A percentile compares a stretch with the other conserved stretches of the same genome.
Conservation (phyloP, 2,329 filamentous ascomycete species). For the Colletotrichum sp. region DNA sequence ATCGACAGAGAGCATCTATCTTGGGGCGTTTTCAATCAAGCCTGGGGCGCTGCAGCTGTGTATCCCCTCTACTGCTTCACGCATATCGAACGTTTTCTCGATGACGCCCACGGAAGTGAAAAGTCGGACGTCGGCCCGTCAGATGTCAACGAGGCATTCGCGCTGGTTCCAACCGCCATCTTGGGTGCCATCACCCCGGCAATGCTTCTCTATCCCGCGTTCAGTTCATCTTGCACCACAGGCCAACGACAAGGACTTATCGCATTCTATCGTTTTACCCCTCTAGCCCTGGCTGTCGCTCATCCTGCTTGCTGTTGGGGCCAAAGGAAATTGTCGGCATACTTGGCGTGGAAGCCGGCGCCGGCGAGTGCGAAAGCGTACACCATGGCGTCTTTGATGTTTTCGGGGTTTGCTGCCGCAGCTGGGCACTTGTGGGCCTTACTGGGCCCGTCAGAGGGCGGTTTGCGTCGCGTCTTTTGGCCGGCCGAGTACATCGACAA, state of each 20-base stretch:
- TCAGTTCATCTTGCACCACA: background rate
- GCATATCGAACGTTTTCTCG: background rate
- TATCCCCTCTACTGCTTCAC: constrained; percentile 2
- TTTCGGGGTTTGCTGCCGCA: background rate
- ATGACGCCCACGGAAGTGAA: background rate
- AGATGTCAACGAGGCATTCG: background rate
- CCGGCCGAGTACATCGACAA: background rate
- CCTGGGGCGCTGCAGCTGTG: background rate
- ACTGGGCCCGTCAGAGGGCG: background rate
- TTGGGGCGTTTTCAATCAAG: background rate
- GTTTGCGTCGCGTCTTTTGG: background rate
- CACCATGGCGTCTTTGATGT: background rate
- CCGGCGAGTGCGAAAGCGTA: background rate
- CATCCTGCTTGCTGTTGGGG: background rate
- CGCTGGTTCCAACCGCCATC: background rate
- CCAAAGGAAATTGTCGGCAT: background rate
- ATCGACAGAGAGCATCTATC: background rate
- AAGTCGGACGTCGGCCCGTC: background rate
- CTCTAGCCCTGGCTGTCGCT: background rate
- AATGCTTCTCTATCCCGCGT: background rate
- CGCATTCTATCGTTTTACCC: background rate
- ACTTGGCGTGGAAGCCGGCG: background rate
- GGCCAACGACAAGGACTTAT: background rate
- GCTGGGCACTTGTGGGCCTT: background rate
- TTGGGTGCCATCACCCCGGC: background rate